Conservation (phyloP, 441 rosid species). For the Croton laevigatus region DNA sequence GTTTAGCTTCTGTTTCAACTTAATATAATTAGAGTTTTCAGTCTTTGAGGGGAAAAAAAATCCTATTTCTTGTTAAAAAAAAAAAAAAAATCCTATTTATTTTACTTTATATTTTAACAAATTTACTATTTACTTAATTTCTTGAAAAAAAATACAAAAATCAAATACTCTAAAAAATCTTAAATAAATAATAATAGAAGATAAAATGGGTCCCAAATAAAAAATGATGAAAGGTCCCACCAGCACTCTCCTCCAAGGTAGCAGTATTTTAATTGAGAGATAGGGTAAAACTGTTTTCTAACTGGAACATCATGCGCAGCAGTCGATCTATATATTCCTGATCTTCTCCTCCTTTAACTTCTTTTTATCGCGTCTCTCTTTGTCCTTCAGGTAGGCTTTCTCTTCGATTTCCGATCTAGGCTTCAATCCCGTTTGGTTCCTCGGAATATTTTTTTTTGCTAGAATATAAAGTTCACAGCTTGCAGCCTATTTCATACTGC, state of each 20-base stretch:
- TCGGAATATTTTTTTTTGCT: not conserved
- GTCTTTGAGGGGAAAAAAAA: too few species aligned
- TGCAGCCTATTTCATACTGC: not conserved
- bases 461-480: not conserved
- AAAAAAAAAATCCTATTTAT: too few species aligned
- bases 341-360: constrained; percentile 6
- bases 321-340: constrained; percentile 27
- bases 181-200: not conserved
- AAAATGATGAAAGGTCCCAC: not conserved
- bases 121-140: too few species aligned
- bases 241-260: not conserved
- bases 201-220: constrained; percentile 2
- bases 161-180: too few species aligned
- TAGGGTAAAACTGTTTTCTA: constrained; percentile 15
- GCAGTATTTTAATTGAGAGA: not conserved
- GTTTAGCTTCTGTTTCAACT: too few species aligned
- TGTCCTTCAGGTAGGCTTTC: constrained; percentile 37
- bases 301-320: constrained; percentile 13
- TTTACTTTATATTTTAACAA: too few species aligned
- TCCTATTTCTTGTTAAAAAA: too few species aligned
- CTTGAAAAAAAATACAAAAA: not conserved
- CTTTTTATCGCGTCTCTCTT: constrained; percentile 12
- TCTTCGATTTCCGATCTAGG: constrained; percentile 12
- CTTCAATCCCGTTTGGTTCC: constrained; percentile 7
- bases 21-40: too few species aligned